Evolutionary conservation across 1,139 yeast species (phyloP).

Genomic region (Hemisphaericaspora xylanilytica): DNA sequence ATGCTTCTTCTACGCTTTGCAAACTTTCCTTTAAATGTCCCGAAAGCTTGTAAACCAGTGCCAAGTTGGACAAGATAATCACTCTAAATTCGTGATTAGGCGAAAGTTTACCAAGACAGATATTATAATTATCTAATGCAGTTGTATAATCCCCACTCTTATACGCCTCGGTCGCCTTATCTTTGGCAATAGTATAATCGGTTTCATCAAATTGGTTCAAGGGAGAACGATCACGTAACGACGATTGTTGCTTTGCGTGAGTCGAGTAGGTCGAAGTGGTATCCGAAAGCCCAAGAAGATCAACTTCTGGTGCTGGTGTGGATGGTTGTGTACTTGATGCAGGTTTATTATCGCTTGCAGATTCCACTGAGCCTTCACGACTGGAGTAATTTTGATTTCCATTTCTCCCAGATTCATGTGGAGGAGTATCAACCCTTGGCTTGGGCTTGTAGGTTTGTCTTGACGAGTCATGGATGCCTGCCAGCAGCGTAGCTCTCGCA

Average conservation of each 20-base stretch:
- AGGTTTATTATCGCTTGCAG: constrained; percentile 12
- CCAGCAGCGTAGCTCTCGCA: background rate
- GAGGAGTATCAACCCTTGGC: constrained; percentile 4
- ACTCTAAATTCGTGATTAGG: constrained; percentile 62
- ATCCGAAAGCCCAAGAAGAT: constrained; percentile 22
- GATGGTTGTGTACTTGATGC: background rate
- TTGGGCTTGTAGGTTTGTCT: background rate
- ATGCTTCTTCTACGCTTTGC: constrained; percentile 53
- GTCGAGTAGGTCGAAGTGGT: background rate
- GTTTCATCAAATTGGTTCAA: constrained; percentile 46
- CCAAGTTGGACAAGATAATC: constrained; percentile 72
- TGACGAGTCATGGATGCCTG: background rate
- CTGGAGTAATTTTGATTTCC: background rate
- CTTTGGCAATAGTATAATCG: constrained; percentile 55
- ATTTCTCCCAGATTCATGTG: background rate
- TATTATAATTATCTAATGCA: constrained; percentile 61
- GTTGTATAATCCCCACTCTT: constrained; percentile 76
- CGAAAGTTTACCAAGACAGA: constrained; percentile 65
- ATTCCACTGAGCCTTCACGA: constrained; percentile 8
- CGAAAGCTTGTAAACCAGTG: constrained; percentile 63
- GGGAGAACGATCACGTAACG: constrained; percentile 15
- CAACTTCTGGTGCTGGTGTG: constrained; percentile 19
- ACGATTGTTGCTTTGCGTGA: constrained; percentile 5
- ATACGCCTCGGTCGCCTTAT: constrained; percentile 61
- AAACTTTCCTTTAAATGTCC: constrained; percentile 73